Percentiles rank a stretch among this genome's conserved stretches.
Conservation (phyloP, 192 early-diverging fungal genomes). For the Irineochytrium annulatum region DNA sequence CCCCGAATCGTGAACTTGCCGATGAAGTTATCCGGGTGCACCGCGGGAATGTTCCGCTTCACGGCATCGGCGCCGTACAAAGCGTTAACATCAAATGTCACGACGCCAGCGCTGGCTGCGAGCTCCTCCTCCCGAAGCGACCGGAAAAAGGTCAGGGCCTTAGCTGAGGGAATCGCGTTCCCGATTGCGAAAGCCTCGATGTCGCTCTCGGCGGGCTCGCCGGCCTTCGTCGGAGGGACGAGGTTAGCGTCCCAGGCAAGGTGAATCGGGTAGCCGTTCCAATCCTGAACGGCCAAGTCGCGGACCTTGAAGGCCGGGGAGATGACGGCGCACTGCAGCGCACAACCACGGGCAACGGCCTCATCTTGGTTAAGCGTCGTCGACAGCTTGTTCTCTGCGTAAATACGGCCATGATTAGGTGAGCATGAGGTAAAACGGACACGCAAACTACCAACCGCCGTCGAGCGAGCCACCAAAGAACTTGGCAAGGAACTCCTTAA, state of each 20-base stretch:
- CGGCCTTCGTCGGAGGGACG: conserved; percentile 53
- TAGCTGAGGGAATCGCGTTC: conserved; percentile 85
- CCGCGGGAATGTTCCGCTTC: conserved; percentile 64
- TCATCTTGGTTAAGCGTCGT: conserved; percentile 98
- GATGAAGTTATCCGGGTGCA: conserved; percentile 69
- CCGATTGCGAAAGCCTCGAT: conserved; percentile 85
- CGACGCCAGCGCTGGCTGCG: conserved; percentile 22
- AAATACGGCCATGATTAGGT: not conserved
- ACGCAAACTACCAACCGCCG: conserved; percentile 1
- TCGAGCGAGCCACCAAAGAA: conserved; percentile 74
- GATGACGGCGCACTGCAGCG: conserved; percentile 93
- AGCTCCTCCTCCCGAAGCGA: conserved; percentile 51
- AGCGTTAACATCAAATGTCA: conserved; percentile 77
- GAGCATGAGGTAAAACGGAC: not conserved
- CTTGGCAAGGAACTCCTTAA: conserved; percentile 83
- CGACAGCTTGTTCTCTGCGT: conserved; percentile 57
- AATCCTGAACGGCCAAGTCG: conserved; percentile 90
- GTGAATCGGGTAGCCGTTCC: conserved; percentile 83
- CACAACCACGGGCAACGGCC: conserved; percentile 92
- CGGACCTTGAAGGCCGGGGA: conserved; percentile 98
- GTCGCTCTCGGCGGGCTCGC: conserved; percentile 66
- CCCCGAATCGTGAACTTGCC: conserved; percentile 82
- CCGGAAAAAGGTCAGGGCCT: conserved; percentile 88
- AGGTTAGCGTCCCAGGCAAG: conserved; percentile 71
- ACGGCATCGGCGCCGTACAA: conserved; percentile 58